Conservation (phyloP, 768 basidiomycete species). For the Infundibulicybe gibba region DNA sequence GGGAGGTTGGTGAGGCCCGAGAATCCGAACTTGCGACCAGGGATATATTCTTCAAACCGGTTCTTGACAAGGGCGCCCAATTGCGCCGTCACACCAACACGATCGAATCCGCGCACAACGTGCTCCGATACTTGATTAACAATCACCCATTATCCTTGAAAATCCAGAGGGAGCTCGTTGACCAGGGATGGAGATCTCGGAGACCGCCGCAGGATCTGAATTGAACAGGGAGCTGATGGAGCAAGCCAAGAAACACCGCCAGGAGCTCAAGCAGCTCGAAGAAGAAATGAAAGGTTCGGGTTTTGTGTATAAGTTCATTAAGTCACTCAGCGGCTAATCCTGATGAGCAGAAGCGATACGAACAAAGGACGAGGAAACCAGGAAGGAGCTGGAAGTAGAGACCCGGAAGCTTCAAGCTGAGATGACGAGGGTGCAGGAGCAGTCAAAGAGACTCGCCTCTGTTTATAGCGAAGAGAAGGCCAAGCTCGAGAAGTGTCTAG, state of each 20-base stretch:
- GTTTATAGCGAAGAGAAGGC: slow-evolving; percentile 33
- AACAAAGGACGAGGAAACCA: slow-evolving; percentile 43
- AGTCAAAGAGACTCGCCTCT: slow-evolving; percentile 35
- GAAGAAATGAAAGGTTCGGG: slow-evolving; percentile 33
- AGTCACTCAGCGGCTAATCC: no score
- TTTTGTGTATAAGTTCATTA: no score
- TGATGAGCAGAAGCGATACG: slow-evolving; percentile 26
- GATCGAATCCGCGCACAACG: slow-evolving; percentile 32
- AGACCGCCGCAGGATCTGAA: slow-evolving; percentile 53
- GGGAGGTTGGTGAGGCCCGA: slow-evolving; percentile 22
- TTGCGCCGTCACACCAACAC: slow-evolving; percentile 39
- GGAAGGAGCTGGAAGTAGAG: slow-evolving; percentile 39
- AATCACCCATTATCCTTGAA: slow-evolving; percentile 38
- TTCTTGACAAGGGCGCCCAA: slow-evolving; percentile 44
- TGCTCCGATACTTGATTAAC: slow-evolving; percentile 38
- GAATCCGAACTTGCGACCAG: slow-evolving; percentile 39
- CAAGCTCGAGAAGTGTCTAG: slow-evolving; percentile 13
- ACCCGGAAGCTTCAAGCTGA: slow-evolving; percentile 38
- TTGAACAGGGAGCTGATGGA: slow-evolving; percentile 47
- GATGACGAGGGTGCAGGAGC: slow-evolving; percentile 35
- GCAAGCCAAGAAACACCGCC: slow-evolving; percentile 39
- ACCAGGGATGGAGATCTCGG: slow-evolving; percentile 40
- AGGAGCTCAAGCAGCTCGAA: slow-evolving; percentile 44
- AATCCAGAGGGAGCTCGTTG: slow-evolving; percentile 50
- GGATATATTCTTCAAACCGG: slow-evolving; percentile 49